Percentiles rank a stretch among this genome's conserved stretches.
These are phyloP conservation scores for Sabuloglossum arenarium DNA, from an alignment of 495 filamentous ascomycete genomes.

Conservation along the genomic window DNA sequence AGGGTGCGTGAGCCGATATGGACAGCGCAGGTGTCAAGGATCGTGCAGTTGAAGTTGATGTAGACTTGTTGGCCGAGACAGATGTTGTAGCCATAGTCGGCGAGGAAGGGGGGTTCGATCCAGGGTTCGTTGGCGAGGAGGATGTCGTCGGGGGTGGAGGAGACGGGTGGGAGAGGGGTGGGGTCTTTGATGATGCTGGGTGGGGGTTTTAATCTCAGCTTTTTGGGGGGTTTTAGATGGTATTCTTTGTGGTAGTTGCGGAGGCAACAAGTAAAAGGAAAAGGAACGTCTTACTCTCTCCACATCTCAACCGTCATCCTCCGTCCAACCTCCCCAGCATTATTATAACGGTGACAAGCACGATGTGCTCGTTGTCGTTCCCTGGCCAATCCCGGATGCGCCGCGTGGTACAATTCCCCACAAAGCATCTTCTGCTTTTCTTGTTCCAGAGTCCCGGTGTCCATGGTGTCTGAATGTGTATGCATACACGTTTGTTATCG, in stretches of 20 bases:
- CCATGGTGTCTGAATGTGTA: neutral
- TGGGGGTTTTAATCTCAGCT: neutral
- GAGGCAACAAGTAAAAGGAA: neutral
- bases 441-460: neutral
- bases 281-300: conserved; percentile 36
- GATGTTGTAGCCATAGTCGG: conserved; percentile 63
- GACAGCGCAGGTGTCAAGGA: conserved; percentile 60
- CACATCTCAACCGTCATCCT: conserved; percentile 43
- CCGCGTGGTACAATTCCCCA: conserved; percentile 34
- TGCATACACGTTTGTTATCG: too few relatives aligned
- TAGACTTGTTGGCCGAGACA: conserved; percentile 45
- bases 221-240: too few relatives aligned
- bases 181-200: conserved; percentile 35
- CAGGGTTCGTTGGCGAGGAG: conserved; percentile 40
- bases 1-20: conserved; percentile 62
- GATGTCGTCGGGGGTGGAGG: conserved; percentile 34
- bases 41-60: conserved; percentile 55
- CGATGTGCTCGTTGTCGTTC: conserved; percentile 35
- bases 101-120: conserved; percentile 47
- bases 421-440: conserved; percentile 23
- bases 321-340: conserved; percentile 31
- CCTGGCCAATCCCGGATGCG: conserved; percentile 30
- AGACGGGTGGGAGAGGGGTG: conserved; percentile 36
- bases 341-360: conserved; percentile 43
- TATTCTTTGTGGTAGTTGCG: neutral